These are phyloP conservation scores for Schwanniomyces etchellsii DNA, from an alignment of 1,139 yeast species.

Conservation along the genomic window DNA sequence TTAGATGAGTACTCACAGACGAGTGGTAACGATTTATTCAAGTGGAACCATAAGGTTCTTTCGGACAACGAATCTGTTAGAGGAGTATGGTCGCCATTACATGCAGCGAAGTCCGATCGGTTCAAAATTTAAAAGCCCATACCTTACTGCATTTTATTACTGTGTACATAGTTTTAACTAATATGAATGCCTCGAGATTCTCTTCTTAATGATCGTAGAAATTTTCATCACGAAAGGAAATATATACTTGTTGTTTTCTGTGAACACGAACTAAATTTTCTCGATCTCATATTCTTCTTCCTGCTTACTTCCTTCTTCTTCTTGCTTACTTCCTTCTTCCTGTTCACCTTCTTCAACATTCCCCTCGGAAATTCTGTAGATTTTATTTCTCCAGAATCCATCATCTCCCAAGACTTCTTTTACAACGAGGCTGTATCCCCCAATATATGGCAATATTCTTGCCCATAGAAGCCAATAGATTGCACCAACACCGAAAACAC, in stretches of 20 bases:
- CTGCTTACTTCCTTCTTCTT: no score
- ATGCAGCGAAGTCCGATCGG: conserved; percentile 63
- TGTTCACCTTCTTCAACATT: no score
- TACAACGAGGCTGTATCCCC: conserved; percentile 54
- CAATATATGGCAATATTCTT: conserved; percentile 49
- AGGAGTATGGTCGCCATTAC: conserved; percentile 98
- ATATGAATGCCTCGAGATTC: no score
- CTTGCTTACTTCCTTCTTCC: no score
- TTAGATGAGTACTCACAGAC: conserved; percentile 48
- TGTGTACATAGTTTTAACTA: background rate
- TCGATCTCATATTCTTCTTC: no score
- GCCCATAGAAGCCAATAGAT: conserved; percentile 71
- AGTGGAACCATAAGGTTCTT: conserved; percentile 62
- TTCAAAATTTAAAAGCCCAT: conserved; percentile 44
- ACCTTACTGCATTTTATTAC: conserved; percentile 1
- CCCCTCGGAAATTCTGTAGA: no score
- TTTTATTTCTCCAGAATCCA: conserved; percentile 71
- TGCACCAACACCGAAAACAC: conserved; percentile 66
- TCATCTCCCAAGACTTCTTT: conserved; percentile 60
- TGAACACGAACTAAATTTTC: no score
- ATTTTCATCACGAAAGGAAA: no score
- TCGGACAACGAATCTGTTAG: conserved; percentile 81
- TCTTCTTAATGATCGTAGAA: no score
- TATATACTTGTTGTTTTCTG: no score
- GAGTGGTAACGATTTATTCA: conserved; percentile 36